Evolutionary conservation across 495 filamentous ascomycete genomes (phyloP).

Genomic region (Baudoinia panamericana): DNA sequence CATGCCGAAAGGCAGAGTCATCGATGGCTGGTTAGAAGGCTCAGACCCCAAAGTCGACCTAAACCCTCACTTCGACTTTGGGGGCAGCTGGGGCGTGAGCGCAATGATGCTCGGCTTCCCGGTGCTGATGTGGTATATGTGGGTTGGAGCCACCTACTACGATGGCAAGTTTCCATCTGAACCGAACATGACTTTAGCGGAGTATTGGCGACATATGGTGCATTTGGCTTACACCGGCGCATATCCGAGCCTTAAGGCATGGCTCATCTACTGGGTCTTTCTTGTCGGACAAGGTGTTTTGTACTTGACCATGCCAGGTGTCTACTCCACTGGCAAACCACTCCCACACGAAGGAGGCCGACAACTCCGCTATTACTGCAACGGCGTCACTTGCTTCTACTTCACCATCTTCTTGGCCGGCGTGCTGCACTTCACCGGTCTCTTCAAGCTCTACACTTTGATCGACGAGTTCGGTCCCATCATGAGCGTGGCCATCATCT

Average conservation of each 20-base stretch:
- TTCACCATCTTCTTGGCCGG: constrained; percentile 56
- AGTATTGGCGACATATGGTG: constrained; percentile 56
- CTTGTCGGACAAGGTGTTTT: constrained; percentile 67
- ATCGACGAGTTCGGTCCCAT: constrained; percentile 92
- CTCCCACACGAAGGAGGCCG: constrained; percentile 67
- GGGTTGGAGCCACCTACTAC: constrained; percentile 89
- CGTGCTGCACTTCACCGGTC: constrained; percentile 60
- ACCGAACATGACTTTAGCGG: constrained; percentile 48
- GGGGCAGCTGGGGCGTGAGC: constrained; percentile 60
- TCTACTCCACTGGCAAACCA: constrained; percentile 72
- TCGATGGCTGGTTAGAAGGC: constrained; percentile 55
- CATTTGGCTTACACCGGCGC: constrained; percentile 66
- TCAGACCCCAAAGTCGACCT: constrained; percentile 67
- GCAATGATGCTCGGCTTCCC: constrained; percentile 90
- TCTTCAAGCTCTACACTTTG: constrained; percentile 85
- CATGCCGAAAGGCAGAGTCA: constrained; percentile 25
- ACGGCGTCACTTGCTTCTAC: constrained; percentile 76
- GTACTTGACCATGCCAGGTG: constrained; percentile 74
- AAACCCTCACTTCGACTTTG: constrained; percentile 77
- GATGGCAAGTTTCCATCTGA: constrained; percentile 59
- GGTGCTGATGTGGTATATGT: constrained; percentile 95
- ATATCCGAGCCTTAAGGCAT: constrained; percentile 66
- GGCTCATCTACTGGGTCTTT: constrained; percentile 87
- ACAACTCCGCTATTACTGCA: constrained; percentile 88
- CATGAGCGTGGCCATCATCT: constrained; percentile 79